Evolutionary conservation across 768 basidiomycete species (phyloP).

Genomic region (Serpula lacrymans): DNA sequence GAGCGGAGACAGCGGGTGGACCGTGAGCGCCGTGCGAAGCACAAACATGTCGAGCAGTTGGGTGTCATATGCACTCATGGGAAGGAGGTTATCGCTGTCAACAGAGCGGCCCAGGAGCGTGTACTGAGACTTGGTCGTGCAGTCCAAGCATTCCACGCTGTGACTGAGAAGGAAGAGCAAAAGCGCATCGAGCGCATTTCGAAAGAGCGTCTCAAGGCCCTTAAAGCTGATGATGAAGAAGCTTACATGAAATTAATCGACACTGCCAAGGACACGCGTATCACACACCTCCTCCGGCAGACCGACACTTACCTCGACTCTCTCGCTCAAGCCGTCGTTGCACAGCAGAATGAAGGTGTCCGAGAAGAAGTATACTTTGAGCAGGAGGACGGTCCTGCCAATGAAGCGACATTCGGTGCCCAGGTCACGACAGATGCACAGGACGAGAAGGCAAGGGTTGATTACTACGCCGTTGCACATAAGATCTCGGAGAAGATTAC

Average conservation of each 20-base stretch:
- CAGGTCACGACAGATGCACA: conserved; percentile 59
- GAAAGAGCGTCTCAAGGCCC: conserved; percentile 96
- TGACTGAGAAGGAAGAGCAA: conserved; percentile 97
- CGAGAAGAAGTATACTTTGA: conserved; percentile 45
- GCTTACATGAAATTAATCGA: conserved; percentile 99
- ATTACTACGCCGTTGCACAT: conserved; percentile 97
- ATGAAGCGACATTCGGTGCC: conserved; percentile 90
- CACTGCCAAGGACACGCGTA: conserved; percentile 98
- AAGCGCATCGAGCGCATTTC: conserved; percentile 92
- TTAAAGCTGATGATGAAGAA: conserved; percentile 98
- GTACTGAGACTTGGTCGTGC: conserved; percentile 63
- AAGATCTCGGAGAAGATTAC: conserved; percentile 83
- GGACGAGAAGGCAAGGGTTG: conserved; percentile 72
- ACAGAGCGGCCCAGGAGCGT: conserved; percentile 64
- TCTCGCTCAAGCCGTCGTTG: conserved; percentile 88
- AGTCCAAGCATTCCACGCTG: conserved; percentile 79
- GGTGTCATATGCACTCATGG: conserved; percentile 83
- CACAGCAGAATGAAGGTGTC: conserved; percentile 80
- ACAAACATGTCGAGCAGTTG: conserved; percentile 95
- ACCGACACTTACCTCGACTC: conserved; percentile 95
- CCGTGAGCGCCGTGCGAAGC: conserved; percentile 90
- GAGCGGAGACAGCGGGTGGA: conserved; percentile 92
- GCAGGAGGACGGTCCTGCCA: conserved; percentile 68
- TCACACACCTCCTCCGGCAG: conserved; percentile 92
- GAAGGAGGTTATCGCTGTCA: conserved; percentile 63